Evolutionary conservation across 2,329 filamentous ascomycete genomes (phyloP).

Genomic region (Biscogniauxia mediterranea): DNA sequence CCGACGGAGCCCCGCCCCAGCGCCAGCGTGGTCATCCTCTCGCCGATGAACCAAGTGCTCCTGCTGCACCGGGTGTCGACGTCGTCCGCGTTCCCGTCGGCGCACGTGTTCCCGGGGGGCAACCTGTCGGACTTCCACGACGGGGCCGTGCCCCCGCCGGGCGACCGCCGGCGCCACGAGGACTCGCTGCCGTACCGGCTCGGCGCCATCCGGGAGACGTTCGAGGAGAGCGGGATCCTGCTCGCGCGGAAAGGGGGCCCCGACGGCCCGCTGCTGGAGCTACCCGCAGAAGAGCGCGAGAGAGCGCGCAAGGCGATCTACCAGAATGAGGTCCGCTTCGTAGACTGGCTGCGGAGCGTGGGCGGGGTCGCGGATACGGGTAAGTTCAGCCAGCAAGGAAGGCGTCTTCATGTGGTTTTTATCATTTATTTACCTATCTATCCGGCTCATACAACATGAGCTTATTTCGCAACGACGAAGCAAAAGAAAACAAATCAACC

Average conservation of each 20-base stretch:
- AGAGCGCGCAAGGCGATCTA: slow-evolving; percentile 69
- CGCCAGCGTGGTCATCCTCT: slow-evolving; percentile 76
- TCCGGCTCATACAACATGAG: no score
- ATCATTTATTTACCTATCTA: no score
- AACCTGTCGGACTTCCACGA: slow-evolving; percentile 78
- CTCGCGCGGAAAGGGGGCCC: slow-evolving; percentile 27
- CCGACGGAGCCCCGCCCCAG: slow-evolving; percentile 39
- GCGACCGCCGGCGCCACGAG: slow-evolving; percentile 57
- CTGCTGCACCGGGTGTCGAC: slow-evolving; percentile 83
- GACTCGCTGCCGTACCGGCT: slow-evolving; percentile 75
- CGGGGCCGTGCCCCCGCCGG: slow-evolving; percentile 49
- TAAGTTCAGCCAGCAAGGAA: slow-evolving; percentile 25
- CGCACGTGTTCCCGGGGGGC: slow-evolving; percentile 93
- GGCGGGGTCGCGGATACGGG: slow-evolving; percentile 65
- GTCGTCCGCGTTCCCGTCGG: slow-evolving; percentile 81
- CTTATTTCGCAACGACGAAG: no score
- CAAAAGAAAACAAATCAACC: no score
- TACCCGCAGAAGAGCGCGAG: slow-evolving; percentile 60
- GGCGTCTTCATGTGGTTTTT: no score
- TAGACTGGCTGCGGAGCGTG: slow-evolving; percentile 57
- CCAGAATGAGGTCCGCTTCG: slow-evolving; percentile 61
- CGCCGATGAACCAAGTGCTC: slow-evolving; percentile 81
- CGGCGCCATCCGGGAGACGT: slow-evolving; percentile 85
- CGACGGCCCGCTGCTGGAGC: slow-evolving; percentile 55
- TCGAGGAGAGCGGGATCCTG: slow-evolving; percentile 81